A percentile compares a stretch with the other conserved stretches of the same genome.
Evolutionary conservation across 208 protist species (phyloP).

Genomic region (Acanthamoeba rhysodes): DNA sequence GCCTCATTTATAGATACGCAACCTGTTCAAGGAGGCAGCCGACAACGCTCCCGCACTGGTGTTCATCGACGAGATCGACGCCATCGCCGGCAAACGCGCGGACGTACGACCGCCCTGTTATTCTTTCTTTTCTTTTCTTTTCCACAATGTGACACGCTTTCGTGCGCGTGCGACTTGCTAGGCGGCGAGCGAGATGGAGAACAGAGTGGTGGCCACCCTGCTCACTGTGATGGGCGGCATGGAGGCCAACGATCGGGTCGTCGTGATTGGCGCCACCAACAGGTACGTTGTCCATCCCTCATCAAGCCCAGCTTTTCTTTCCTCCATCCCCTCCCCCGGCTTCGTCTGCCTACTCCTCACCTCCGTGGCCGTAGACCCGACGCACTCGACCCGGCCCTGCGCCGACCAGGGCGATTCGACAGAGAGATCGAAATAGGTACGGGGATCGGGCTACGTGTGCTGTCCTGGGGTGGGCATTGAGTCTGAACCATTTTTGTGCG

Average conservation of each 20-base stretch:
- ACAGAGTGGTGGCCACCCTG: conserved; percentile 90
- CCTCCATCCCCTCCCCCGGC: conserved; percentile 81
- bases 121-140: no score
- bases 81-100: conserved; percentile 29
- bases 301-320: conserved; percentile 90
- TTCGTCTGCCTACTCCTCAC: not conserved
- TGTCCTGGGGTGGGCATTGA: no score
- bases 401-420: conserved; percentile 93
- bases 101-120: conserved; percentile 63
- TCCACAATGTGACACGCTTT: conserved; percentile 64
- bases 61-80: conserved; percentile 79
- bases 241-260: conserved; percentile 80
- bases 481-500: no score
- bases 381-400: conserved; percentile 91
- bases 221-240: conserved; percentile 92
- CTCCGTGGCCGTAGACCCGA: conserved; percentile 82
- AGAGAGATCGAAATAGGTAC: conserved; percentile 75
- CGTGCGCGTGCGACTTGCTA: not conserved
- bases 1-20: conserved; percentile 84
- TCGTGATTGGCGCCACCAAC: conserved; percentile 95
- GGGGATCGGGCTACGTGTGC: not conserved
- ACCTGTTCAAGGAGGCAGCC: conserved; percentile 92
- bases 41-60: conserved; percentile 77
- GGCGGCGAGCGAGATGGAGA: conserved; percentile 87
- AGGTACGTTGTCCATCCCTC: conserved; percentile 92